phyloP scores from a whole-genome alignment of 192 early-diverging fungal species.

The Coemansia sp. region DNA sequence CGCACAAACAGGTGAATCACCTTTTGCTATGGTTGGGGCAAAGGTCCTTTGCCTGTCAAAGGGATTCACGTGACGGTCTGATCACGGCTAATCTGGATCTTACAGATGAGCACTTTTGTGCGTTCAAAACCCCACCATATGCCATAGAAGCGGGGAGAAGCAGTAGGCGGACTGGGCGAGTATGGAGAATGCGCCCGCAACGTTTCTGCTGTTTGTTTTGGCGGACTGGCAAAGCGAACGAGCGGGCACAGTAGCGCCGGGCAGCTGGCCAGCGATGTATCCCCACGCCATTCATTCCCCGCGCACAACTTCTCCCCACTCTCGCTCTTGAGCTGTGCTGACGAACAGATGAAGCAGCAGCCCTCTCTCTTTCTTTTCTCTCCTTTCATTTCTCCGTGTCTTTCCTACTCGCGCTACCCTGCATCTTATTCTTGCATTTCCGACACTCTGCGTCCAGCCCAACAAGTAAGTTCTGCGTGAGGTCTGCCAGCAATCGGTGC shows the following conservation, averaged over 20 bases:
- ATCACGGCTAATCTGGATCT: conserved; percentile 14
- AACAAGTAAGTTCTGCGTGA: conserved; percentile 16
- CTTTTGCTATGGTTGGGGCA: background rate
- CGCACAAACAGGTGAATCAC: background rate
- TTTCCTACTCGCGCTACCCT: background rate
- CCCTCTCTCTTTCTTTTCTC: conserved; percentile 4
- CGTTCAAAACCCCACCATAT: background rate
- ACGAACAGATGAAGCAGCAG: background rate
- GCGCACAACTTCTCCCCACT: background rate
- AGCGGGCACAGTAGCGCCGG: conserved; percentile 13
- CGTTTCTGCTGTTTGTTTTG: conserved; percentile 20
- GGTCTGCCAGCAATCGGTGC: conserved; percentile 6
- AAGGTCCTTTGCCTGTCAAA: too few relatives aligned
- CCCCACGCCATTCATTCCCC: conserved; percentile 11
- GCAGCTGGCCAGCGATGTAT: background rate
- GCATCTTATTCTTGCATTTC: conserved; percentile 5
- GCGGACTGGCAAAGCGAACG: background rate
- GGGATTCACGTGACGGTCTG: background rate
- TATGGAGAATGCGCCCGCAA: conserved; percentile 23
- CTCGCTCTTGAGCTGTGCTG: background rate
- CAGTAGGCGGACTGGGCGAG: conserved; percentile 14
- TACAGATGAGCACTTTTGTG: conserved; percentile 38
- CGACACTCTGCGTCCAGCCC: background rate
- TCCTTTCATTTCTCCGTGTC: background rate
- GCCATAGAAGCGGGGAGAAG: conserved; percentile 7